Percentiles rank a stretch among this genome's conserved stretches.
Conservation (phyloP, 176 grass and related monocot genomes). For the Pharus latifolius region DNA sequence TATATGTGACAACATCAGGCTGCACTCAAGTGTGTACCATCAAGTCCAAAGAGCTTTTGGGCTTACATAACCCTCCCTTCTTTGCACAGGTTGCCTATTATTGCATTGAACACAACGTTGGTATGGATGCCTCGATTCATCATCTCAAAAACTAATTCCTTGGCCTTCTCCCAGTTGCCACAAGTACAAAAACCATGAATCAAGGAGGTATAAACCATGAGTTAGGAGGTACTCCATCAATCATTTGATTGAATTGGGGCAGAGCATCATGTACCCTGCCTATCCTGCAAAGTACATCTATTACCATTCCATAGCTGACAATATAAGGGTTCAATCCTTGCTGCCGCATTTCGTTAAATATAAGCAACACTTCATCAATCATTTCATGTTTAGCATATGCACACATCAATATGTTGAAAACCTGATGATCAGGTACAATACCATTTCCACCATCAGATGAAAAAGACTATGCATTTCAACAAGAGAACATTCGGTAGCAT, state of each 20-base stretch:
- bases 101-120: background rate
- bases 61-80: background rate
- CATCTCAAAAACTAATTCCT: conserved; percentile 16
- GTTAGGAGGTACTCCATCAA: background rate
- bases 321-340: background rate
- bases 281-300: background rate
- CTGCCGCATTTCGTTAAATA: background rate
- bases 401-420: background rate
- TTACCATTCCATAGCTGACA: background rate
- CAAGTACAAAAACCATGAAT: too few relatives aligned
- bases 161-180: conserved; percentile 6
- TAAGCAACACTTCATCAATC: background rate
- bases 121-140: background rate
- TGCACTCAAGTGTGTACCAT: background rate
- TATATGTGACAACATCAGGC: conserved; percentile 13
- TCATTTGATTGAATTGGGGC: background rate
- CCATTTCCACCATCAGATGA: background rate
- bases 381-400: background rate
- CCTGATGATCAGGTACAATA: background rate
- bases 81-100: background rate
- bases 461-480: background rate
- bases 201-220: background rate
- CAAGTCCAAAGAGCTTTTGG: background rate
- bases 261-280: conserved; percentile 7
- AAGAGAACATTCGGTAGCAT: background rate